phyloP scores from a whole-genome alignment of 1,284 basidiomycete genomes.

The Malassezia nana region DNA sequence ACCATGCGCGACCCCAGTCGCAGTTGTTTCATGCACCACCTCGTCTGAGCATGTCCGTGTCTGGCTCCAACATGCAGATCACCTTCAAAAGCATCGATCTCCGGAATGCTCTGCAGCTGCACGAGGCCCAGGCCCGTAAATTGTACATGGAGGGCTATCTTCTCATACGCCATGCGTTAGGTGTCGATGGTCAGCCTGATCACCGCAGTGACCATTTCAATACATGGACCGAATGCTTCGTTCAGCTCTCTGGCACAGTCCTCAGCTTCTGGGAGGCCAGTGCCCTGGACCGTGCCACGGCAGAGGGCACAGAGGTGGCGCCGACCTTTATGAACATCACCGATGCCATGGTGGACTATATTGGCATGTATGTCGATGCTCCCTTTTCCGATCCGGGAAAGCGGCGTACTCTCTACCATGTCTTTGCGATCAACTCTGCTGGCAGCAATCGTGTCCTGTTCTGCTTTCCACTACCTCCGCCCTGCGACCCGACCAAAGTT shows the following conservation, averaged over 20 bases:
- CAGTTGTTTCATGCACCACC: conserved; percentile 18
- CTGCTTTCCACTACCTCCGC: conserved; percentile 49
- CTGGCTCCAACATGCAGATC: conserved; percentile 27
- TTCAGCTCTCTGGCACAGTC: conserved; percentile 82
- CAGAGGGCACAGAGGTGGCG: conserved; percentile 68
- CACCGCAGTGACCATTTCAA: conserved; percentile 31
- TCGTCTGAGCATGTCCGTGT: conserved; percentile 3
- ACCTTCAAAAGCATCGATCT: conserved; percentile 45
- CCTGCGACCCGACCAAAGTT: conserved; percentile 30
- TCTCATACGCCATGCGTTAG: conserved; percentile 37
- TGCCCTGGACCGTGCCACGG: conserved; percentile 68
- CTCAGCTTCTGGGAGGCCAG: conserved; percentile 83
- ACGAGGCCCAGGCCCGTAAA: conserved; percentile 41
- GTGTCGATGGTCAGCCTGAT: conserved; percentile 39
- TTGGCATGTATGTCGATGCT: conserved; percentile 53
- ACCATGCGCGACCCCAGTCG: conserved; percentile 1
- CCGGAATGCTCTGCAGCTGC: conserved; percentile 37
- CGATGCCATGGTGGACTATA: conserved; percentile 60
- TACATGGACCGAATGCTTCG: conserved; percentile 52
- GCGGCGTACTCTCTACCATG: conserved; percentile 56
- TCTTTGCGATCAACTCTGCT: conserved; percentile 85
- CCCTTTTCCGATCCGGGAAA: conserved; percentile 51
- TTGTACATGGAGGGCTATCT: conserved; percentile 48
- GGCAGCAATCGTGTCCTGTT: conserved; percentile 83
- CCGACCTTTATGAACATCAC: conserved; percentile 76